Percentiles rank a stretch among this genome's conserved stretches.
phyloP scores from a whole-genome alignment of 23 red algal species.

The Cyanidioschyzon merolae region DNA sequence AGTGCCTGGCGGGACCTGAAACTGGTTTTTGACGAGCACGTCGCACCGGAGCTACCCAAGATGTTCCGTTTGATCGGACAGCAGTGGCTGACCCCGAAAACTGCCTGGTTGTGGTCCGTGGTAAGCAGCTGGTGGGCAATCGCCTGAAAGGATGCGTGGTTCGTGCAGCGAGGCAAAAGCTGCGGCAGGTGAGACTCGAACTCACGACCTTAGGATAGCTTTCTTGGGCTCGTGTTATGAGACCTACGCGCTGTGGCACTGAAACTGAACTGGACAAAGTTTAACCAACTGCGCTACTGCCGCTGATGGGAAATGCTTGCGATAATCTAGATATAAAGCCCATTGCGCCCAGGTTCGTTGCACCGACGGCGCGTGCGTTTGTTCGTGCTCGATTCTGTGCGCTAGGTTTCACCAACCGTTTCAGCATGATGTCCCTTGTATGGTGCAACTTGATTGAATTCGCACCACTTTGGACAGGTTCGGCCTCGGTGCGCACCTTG shows the following conservation, averaged over 20 bases:
- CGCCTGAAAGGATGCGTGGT: too few species aligned
- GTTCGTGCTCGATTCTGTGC: too few species aligned
- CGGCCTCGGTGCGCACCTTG: too few species aligned
- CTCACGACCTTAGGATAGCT: conserved; percentile 18
- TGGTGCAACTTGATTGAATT: too few species aligned
- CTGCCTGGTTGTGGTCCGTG: not conserved
- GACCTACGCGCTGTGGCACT: conserved; percentile 18
- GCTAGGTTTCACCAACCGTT: too few species aligned
- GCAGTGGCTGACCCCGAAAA: conserved; percentile 7
- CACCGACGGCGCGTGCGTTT: too few species aligned
- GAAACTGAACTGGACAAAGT: not conserved
- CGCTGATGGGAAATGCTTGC: too few species aligned
- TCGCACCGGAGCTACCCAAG: conserved; percentile 3
- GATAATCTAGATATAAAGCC: too few species aligned
- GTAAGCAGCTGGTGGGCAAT: not conserved
- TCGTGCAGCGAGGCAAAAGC: too few species aligned
- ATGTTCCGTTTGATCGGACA: not conserved
- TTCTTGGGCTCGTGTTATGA: not conserved
- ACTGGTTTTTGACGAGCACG: not conserved
- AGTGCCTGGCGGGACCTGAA: not conserved
- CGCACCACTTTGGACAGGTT: too few species aligned
- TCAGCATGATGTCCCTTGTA: too few species aligned
- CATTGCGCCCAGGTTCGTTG: too few species aligned
- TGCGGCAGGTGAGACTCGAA: conserved; percentile 21
- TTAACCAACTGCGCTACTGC: not conserved